Evolutionary conservation across 2,329 filamentous ascomycete genomes (phyloP), one percentile per base, ranked within the genome.

Genomic region (Trichothecium roseum): DNA sequence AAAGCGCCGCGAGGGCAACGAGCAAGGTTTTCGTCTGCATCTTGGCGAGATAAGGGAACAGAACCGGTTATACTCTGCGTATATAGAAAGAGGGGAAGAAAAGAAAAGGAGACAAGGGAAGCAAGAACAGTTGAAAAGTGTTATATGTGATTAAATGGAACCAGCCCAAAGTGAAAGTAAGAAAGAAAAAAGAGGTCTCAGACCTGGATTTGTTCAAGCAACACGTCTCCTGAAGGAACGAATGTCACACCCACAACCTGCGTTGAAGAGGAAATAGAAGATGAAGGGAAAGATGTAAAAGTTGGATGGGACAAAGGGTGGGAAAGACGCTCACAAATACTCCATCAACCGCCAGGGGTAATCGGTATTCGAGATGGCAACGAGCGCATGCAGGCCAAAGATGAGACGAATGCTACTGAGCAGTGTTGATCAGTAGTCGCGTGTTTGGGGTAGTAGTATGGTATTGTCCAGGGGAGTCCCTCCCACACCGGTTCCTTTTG

Each of bases 11-110:
- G 14, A 70, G 58, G 56, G 63, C 58, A 35, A 62, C 37, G 39
- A 68, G 42, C 34, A 63, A 45, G 39, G 54, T 57, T 50, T 66
- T 66, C 46, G 66, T 50, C 51, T 66, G 59, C 66, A 69, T 70
- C 34, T 46, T 64, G 57, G 40, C 38, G 28, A 32, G 36, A 28
- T 15, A 39, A 40, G 49, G 45, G 42, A 29, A 36, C 37, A 39
- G 40, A 48, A 49, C 57, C 56, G 51, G 41, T 37, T 30, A 38
- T 34, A 42, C 35, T 36, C 34, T 36, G 38, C 32, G 18, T 34
- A 59, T 4, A 29, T 18, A n/a, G 26, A 36, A 31, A 20, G 12
- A 18, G 26, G 27, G 17, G 27, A 17, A 34, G 32, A 24, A 17
- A 28, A 35, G 10, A 34, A 34, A 32, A 18, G 14, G 32, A 30